Evolutionary conservation across 2,329 filamentous ascomycete species (phyloP).

Genomic region (Pseudogymnoascus sp.): DNA sequence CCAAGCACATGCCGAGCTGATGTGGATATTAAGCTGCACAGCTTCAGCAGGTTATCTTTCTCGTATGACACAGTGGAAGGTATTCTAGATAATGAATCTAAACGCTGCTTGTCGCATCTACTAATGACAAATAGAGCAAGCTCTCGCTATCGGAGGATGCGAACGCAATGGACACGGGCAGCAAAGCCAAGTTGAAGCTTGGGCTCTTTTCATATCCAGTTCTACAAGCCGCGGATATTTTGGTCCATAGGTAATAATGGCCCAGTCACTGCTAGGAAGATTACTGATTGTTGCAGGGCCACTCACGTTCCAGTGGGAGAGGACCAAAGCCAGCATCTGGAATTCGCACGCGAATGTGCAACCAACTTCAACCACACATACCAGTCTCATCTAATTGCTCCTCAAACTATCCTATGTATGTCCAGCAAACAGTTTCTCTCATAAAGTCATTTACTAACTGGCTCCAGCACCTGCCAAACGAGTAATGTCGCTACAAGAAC

Average conservation of each 20-base stretch:
- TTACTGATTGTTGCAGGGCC: conserved; percentile 45
- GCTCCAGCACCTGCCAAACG: conserved; percentile 57
- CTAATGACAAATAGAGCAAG: conserved; percentile 54
- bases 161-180: conserved; percentile 51
- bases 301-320: conserved; percentile 97
- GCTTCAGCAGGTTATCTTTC: conserved; percentile 90
- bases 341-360: conserved; percentile 82
- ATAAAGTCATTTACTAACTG: conserved; percentile 12
- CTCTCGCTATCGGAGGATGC: conserved; percentile 56
- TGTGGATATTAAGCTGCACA: conserved; percentile 94
- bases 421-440: background rate
- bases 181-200: conserved; percentile 65
- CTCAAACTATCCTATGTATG: conserved; percentile 67
- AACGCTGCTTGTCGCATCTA: conserved; percentile 14
- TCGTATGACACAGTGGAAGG: conserved; percentile 99
- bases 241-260: conserved; percentile 63
- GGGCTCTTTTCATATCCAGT: conserved; percentile 95
- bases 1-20: conserved; percentile 76
- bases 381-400: conserved; percentile 55
- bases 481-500: conserved; percentile 82
- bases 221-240: conserved; percentile 87
- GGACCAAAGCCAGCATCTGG: conserved; percentile 88
- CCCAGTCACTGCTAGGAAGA: background rate
- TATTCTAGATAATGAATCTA: conserved; percentile 31
- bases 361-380: conserved; percentile 79